These are phyloP conservation scores for Boletus holoroseus DNA, from an alignment of 1,284 basidiomycete species.

Conservation along the genomic window DNA sequence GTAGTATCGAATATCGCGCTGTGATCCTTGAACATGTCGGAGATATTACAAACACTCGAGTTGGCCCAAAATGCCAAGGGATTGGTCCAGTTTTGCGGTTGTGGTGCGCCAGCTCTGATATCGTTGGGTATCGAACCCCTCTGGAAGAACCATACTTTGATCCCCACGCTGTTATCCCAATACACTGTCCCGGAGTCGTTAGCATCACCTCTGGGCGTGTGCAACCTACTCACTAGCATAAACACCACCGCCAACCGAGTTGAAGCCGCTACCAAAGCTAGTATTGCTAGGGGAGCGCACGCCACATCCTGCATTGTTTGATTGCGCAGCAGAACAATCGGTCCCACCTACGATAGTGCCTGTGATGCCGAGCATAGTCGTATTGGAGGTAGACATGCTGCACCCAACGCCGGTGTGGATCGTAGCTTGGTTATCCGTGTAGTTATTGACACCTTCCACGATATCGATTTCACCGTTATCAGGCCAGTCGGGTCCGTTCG, in stretches of 20 bases:
- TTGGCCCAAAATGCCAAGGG: constrained; percentile 75
- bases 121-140: constrained; percentile 69
- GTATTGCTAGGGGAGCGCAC: constrained; percentile 47
- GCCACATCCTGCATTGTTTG: constrained; percentile 69
- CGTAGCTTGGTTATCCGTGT: constrained; percentile 75
- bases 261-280: constrained; percentile 66
- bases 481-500: constrained; percentile 69
- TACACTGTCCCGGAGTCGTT: constrained; percentile 21
- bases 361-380: constrained; percentile 46
- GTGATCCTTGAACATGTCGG: constrained; percentile 70
- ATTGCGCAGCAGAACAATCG: constrained; percentile 62
- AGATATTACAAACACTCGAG: constrained; percentile 63
- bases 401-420: constrained; percentile 76
- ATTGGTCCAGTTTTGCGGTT: constrained; percentile 67
- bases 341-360: constrained; percentile 63
- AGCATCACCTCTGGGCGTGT: neutral
- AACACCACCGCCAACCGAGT: constrained; percentile 69
- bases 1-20: constrained; percentile 79
- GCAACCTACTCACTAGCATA: constrained; percentile 61
- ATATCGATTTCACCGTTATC: constrained; percentile 79
- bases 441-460: constrained; percentile 75
- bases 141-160: constrained; percentile 79
- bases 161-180: constrained; percentile 58
- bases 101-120: constrained; percentile 60
- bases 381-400: constrained; percentile 48